phyloP scores from a whole-genome alignment of 305 asterid species.

The Solanum hybrid region DNA sequence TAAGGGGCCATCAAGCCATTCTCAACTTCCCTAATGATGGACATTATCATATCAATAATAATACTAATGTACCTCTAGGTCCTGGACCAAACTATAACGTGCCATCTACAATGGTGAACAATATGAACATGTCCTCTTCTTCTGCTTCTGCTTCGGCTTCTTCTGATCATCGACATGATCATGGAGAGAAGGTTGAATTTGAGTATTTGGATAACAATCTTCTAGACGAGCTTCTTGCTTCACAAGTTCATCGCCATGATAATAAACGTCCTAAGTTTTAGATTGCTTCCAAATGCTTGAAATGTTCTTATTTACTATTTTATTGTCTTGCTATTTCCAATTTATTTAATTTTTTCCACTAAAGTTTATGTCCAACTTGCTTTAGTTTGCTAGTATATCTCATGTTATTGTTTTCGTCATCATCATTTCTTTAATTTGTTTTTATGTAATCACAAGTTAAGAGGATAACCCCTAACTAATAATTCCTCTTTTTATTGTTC shows the following conservation, averaged over 20 bases:
- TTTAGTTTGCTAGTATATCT: not conserved
- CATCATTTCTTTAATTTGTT: not conserved
- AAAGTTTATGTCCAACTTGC: not conserved
- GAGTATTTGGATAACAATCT: slow-evolving; percentile 60
- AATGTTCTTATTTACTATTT: not conserved
- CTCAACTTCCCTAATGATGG: slow-evolving; percentile 72
- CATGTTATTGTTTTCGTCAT: not conserved
- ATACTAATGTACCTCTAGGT: slow-evolving; percentile 3
- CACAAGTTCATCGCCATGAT: slow-evolving; percentile 11
- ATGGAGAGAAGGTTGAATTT: slow-evolving; percentile 40
- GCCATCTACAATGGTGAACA: not conserved
- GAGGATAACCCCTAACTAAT: not conserved
- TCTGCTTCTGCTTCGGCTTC: slow-evolving; percentile 11
- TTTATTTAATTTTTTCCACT: not conserved
- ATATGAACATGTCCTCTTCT: not conserved
- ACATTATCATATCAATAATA: slow-evolving; percentile 45
- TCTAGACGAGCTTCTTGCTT: slow-evolving; percentile 65
- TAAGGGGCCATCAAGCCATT: slow-evolving; percentile 75
- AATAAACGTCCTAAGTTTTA: not conserved
- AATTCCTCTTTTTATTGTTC: not conserved
- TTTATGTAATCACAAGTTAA: not conserved
- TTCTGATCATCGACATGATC: not conserved
- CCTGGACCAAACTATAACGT: not conserved
- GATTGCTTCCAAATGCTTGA: not conserved
- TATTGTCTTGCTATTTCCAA: not conserved